Conservation (phyloP, 1,284 basidiomycete genomes). For the Cutaneotrichosporon spelunceum region DNA sequence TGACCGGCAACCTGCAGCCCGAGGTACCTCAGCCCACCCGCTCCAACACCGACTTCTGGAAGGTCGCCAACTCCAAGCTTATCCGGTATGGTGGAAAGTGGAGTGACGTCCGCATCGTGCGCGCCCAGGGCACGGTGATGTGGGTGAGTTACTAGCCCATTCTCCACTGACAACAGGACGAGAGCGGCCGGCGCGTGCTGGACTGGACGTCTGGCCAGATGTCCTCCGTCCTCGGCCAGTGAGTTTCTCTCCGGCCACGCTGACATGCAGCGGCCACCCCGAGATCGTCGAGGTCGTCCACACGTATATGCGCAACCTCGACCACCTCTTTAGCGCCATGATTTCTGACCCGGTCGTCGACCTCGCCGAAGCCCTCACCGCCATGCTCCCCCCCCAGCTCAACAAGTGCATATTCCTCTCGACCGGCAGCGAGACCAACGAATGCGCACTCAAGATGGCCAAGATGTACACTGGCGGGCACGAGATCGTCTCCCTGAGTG, state of each 20-base stretch:
- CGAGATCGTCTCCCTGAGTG: conserved; percentile 37
- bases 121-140: conserved; percentile 25
- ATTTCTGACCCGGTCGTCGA: conserved; percentile 37
- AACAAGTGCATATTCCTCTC: conserved; percentile 36
- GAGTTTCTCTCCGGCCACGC: background rate
- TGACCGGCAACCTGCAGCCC: background rate
- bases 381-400: conserved; percentile 29
- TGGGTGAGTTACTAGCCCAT: conserved; percentile 7
- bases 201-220: conserved; percentile 45
- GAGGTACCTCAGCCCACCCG: conserved; percentile 1
- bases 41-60: conserved; percentile 27
- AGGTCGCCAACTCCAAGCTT: conserved; percentile 24
- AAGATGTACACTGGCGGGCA: conserved; percentile 42
- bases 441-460: conserved; percentile 43
- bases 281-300: conserved; percentile 34
- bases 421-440: conserved; percentile 40
- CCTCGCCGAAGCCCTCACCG: conserved; percentile 28
- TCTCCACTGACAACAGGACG: conserved; percentile 24
- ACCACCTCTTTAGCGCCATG: conserved; percentile 42
- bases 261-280: conserved; percentile 28
- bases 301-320: conserved; percentile 31
- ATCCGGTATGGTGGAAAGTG: conserved; percentile 29
- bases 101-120: conserved; percentile 22
- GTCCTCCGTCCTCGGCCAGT: conserved; percentile 37
- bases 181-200: conserved; percentile 34